These are phyloP conservation scores for Castanea crenata DNA, from an alignment of 306 rosid species.

Conservation along the genomic window DNA sequence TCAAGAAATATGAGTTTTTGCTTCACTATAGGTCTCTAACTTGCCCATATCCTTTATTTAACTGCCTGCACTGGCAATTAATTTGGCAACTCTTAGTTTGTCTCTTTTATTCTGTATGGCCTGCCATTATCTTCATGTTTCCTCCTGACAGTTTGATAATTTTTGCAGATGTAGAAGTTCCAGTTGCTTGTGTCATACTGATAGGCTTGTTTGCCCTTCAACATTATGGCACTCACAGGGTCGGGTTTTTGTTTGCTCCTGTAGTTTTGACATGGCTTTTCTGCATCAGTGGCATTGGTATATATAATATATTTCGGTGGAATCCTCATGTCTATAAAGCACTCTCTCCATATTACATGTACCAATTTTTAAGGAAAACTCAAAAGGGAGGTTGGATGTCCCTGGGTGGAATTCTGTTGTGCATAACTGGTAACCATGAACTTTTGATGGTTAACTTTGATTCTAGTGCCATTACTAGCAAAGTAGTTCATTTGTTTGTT, in stretches of 20 bases:
- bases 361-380: slow-evolving; percentile 59
- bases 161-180: slow-evolving; percentile 79
- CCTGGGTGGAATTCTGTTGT: slow-evolving; percentile 89
- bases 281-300: slow-evolving; percentile 80
- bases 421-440: slow-evolving; percentile 66
- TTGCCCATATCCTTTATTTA: slow-evolving; percentile 1
- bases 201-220: slow-evolving; percentile 88
- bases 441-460: slow-evolving; percentile 22
- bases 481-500: slow-evolving; percentile 2
- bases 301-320: slow-evolving; percentile 80
- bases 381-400: slow-evolving; percentile 82
- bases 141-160: slow-evolving; percentile 24
- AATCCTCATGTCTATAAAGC: slow-evolving; percentile 66
- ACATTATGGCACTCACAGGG: slow-evolving; percentile 93
- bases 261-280: slow-evolving; percentile 79
- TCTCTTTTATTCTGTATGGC: slow-evolving; percentile 7
- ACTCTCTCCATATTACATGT: slow-evolving; percentile 78
- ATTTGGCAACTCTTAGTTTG: slow-evolving; percentile 9
- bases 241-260: slow-evolving; percentile 92
- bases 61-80: slow-evolving; percentile 10
- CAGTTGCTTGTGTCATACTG: slow-evolving; percentile 76
- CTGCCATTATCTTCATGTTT: slow-evolving; percentile 8
- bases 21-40: not conserved
- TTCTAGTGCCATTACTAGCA: slow-evolving; percentile 14
- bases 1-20: not conserved